These are phyloP conservation scores for Mucor irregularis DNA, from an alignment of 371 early-diverging fungal species.

Conservation along the genomic window DNA sequence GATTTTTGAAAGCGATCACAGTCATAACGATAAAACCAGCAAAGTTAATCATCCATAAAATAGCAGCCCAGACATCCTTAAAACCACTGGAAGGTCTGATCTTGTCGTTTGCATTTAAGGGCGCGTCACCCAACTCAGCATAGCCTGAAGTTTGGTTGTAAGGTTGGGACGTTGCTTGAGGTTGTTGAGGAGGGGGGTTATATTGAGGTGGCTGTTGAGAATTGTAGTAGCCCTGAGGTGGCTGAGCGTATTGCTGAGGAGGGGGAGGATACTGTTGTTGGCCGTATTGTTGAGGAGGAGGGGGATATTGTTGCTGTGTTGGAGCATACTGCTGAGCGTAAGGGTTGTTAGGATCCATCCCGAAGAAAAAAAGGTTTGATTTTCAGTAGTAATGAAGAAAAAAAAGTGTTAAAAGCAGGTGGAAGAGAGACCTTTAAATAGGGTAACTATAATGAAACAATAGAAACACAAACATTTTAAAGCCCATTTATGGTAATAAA, in stretches of 20 bases:
- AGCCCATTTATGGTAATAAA: no score
- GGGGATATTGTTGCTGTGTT: conserved; percentile 2
- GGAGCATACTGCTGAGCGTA: conserved; percentile 4
- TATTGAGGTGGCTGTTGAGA: neutral
- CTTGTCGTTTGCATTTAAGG: conserved; percentile 18
- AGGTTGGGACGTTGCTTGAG: neutral
- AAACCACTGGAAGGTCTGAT: conserved; percentile 43
- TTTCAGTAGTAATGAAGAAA: neutral
- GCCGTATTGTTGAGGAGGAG: conserved; percentile 1
- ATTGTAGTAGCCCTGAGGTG: neutral
- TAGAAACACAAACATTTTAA: no score
- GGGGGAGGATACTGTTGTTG: conserved; percentile 13
- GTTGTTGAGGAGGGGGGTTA: neutral
- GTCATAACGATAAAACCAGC: conserved; percentile 66
- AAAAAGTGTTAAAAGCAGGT: neutral
- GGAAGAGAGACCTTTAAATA: neutral
- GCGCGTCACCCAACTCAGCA: conserved; percentile 9
- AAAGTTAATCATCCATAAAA: conserved; percentile 59
- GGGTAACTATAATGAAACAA: no score
- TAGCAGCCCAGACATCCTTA: conserved; percentile 73
- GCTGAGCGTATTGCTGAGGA: conserved; percentile 5
- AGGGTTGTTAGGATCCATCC: conserved; percentile 5
- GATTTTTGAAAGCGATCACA: conserved; percentile 49
- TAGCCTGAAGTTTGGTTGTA: conserved; percentile 5
- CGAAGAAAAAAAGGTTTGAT: no score